A percentile compares a stretch with the other conserved stretches of the same genome.
These are phyloP conservation scores for Juglanconis oblonga DNA, from an alignment of 2,329 filamentous ascomycete genomes.

Conservation along the genomic window DNA sequence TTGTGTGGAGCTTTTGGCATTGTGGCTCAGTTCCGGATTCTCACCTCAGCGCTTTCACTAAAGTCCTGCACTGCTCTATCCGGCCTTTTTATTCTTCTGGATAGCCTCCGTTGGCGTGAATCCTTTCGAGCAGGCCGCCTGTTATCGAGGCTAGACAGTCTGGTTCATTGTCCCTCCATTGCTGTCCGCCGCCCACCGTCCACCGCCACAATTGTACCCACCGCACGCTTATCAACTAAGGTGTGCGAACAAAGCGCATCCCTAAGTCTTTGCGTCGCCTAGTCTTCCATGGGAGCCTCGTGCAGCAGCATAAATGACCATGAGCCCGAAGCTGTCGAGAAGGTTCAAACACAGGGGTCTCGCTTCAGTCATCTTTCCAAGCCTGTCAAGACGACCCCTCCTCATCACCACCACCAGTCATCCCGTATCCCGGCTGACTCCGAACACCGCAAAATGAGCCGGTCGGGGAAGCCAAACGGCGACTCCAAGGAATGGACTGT, in stretches of 20 bases:
- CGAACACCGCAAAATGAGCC: conserved; percentile 9
- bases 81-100: neutral
- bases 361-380: conserved; percentile 10
- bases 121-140: neutral
- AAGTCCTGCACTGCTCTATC: neutral
- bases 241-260: neutral
- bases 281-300: neutral
- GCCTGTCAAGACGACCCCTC: conserved; percentile 14
- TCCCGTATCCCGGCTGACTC: conserved; percentile 3
- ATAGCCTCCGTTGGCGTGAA: neutral
- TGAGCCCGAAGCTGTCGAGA: conserved; percentile 12
- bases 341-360: conserved; percentile 5
- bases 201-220: too few relatives aligned
- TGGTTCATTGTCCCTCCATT: neutral
- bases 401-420: conserved; percentile 2
- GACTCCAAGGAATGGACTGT: conserved; percentile 4
- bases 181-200: neutral
- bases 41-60: too few relatives aligned
- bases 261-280: neutral
- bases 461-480: neutral
- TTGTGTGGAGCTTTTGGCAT: too few relatives aligned
- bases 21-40: too few relatives aligned
- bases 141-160: neutral
- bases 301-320: conserved; percentile 12
- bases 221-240: too few relatives aligned